A percentile compares a stretch with the other conserved stretches of the same genome.
phyloP scores from a whole-genome alignment of 163 green algal genomes.

The Chloromonas sp. region DNA sequence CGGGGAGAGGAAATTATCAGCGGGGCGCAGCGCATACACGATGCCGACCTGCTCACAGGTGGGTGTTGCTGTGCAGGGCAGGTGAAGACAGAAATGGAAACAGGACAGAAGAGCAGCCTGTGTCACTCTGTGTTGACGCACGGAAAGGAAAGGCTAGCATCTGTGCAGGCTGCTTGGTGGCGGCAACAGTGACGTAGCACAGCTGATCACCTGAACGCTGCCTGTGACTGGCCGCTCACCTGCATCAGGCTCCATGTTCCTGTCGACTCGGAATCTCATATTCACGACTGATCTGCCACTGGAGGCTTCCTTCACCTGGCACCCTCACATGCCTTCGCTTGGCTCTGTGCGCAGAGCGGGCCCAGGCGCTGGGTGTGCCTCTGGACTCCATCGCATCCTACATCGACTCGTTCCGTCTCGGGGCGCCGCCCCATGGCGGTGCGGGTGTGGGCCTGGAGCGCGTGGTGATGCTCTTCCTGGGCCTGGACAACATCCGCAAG shows the following conservation, averaged over 20 bases:
- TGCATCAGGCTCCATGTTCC: too few species aligned
- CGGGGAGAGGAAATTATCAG: conserved; percentile 98
- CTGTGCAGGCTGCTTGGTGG: too few species aligned
- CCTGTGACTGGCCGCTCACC: too few species aligned
- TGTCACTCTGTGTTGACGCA: too few species aligned
- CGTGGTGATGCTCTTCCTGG: conserved; percentile 98
- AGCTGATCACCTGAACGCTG: too few species aligned
- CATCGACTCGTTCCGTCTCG: conserved; percentile 93
- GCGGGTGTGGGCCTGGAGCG: conserved; percentile 93
- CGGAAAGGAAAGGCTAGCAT: too few species aligned
- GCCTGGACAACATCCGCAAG: conserved; percentile 97
- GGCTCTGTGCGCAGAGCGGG: conserved; percentile 43
- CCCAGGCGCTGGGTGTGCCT: conserved; percentile 64
- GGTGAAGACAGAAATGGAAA: too few species aligned
- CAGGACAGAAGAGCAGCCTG: too few species aligned
- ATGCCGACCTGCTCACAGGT: conserved; percentile 78
- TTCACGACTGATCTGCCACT: too few species aligned
- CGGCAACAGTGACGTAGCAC: too few species aligned
- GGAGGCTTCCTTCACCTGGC: too few species aligned
- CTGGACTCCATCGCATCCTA: conserved; percentile 86
- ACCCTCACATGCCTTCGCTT: neutral
- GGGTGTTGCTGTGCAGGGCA: neutral
- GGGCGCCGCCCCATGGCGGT: conserved; percentile 77
- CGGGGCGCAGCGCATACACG: conserved; percentile 92
- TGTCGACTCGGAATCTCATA: too few species aligned